These are phyloP conservation scores for Canna indica DNA, from an alignment of 176 grass and related monocot species.

Conservation along the genomic window DNA sequence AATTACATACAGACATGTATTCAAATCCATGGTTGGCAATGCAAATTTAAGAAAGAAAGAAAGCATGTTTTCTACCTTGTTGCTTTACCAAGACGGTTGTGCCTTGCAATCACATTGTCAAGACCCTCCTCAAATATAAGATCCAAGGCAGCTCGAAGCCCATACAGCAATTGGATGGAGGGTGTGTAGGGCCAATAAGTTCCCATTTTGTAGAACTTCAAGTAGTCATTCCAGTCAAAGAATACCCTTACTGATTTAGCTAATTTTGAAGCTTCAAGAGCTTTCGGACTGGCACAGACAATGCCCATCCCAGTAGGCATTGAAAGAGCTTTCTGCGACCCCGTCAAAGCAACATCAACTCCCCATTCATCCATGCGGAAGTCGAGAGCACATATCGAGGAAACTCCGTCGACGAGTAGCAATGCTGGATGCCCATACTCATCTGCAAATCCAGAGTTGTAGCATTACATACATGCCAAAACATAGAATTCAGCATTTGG, in stretches of 20 bases:
- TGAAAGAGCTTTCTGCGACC: slow-evolving; percentile 89
- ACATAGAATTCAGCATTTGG: too few species aligned
- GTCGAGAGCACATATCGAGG: slow-evolving; percentile 84
- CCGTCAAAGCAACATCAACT: slow-evolving; percentile 89
- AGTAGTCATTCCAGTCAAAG: slow-evolving; percentile 98
- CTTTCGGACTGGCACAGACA: slow-evolving; percentile 75
- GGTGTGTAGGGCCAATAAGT: slow-evolving; percentile 89
- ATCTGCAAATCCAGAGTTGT: slow-evolving; percentile 25
- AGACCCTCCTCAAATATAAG: slow-evolving; percentile 86
- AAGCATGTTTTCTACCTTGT: slow-evolving; percentile 38
- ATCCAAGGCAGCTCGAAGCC: slow-evolving; percentile 71
- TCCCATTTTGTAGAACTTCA: slow-evolving; percentile 68
- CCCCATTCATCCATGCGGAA: slow-evolving; percentile 99
- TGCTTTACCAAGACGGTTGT: slow-evolving; percentile 66
- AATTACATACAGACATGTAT: too few species aligned
- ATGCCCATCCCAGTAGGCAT: slow-evolving; percentile 83
- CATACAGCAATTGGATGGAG: slow-evolving; percentile 89
- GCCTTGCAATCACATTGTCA: slow-evolving; percentile 61
- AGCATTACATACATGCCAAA: too few species aligned
- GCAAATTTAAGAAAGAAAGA: too few species aligned
- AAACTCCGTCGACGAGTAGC: slow-evolving; percentile 77
- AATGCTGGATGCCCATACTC: slow-evolving; percentile 57
- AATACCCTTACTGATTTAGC: slow-evolving; percentile 77
- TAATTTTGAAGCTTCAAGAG: slow-evolving; percentile 59
- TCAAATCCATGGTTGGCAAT: too few species aligned